phyloP scores from a whole-genome alignment of 176 grass and related monocot genomes.

The Oryza officinalis region DNA sequence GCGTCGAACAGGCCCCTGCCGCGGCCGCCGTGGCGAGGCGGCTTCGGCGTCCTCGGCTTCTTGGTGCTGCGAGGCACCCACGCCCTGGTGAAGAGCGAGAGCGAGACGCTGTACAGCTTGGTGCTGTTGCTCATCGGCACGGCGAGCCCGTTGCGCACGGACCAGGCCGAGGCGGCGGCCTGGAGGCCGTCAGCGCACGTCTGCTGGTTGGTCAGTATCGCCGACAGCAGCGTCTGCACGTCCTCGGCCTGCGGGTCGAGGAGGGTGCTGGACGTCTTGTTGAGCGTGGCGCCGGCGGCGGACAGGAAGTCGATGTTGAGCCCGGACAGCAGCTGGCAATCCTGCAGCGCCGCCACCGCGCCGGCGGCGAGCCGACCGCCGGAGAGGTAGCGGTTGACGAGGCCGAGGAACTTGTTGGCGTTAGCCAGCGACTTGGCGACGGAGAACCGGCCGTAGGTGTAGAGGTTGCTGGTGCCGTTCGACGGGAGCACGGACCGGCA shows the following conservation, averaged over 20 bases:
- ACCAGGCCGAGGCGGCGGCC: conserved; percentile 72
- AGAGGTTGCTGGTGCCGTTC: conserved; percentile 66
- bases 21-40: conserved; percentile 32
- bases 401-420: conserved; percentile 65
- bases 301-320: conserved; percentile 89
- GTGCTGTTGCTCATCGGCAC: conserved; percentile 68
- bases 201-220: conserved; percentile 95
- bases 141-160: conserved; percentile 68
- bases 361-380: conserved; percentile 43
- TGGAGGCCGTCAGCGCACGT: conserved; percentile 89
- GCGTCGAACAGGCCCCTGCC: conserved; percentile 58
- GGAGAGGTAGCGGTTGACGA: conserved; percentile 72
- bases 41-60: conserved; percentile 10
- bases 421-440: conserved; percentile 67
- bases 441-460: conserved; percentile 87
- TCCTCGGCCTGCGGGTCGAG: conserved; percentile 78
- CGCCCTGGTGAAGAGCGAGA: conserved; percentile 88
- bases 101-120: conserved; percentile 85
- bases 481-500: conserved; percentile 77
- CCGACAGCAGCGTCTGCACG: conserved; percentile 80
- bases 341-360: conserved; percentile 64
- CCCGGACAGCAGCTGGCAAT: conserved; percentile 72
- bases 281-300: conserved; percentile 53
- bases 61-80: conserved; percentile 60
- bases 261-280: conserved; percentile 47